Conservation (phyloP, 129 eudicot genomes). For the Scalesia atractyloides region DNA sequence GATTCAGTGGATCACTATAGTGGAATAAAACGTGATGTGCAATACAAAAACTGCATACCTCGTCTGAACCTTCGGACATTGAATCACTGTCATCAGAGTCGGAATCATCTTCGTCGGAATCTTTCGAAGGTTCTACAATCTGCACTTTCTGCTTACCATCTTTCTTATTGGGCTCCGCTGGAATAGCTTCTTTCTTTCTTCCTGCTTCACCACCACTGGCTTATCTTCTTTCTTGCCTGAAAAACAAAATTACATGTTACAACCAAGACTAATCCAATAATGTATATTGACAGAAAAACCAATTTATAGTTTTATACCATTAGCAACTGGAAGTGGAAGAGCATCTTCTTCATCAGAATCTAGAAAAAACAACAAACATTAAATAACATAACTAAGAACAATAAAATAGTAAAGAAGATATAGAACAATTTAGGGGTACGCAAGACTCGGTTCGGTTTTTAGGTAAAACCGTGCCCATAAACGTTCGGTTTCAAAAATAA, state of each 20-base stretch:
- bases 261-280: not conserved
- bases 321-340: slow-evolving; percentile 31
- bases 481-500: no score
- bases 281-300: not conserved
- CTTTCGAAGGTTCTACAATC: slow-evolving; percentile 67
- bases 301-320: slow-evolving; percentile 41
- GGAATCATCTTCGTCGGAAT: slow-evolving; percentile 31
- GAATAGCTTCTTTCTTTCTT: slow-evolving; percentile 46
- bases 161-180: slow-evolving; percentile 37
- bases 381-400: not conserved
- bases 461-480: no score
- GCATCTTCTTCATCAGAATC: slow-evolving; percentile 60
- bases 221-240: slow-evolving; percentile 42
- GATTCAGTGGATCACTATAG: no score
- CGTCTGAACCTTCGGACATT: slow-evolving; percentile 39
- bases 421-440: not conserved
- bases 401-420: not conserved
- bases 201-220: slow-evolving; percentile 2
- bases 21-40: no score
- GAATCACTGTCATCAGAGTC: slow-evolving; percentile 37
- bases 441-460: no score
- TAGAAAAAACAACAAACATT: slow-evolving; percentile 6
- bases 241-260: not conserved
- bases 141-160: slow-evolving; percentile 63
- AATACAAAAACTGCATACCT: slow-evolving; percentile 28